Base-by-base conservation (phyloP, 169 alveolate genomes). In the Ichthyophthirius multifiliis region DNA sequence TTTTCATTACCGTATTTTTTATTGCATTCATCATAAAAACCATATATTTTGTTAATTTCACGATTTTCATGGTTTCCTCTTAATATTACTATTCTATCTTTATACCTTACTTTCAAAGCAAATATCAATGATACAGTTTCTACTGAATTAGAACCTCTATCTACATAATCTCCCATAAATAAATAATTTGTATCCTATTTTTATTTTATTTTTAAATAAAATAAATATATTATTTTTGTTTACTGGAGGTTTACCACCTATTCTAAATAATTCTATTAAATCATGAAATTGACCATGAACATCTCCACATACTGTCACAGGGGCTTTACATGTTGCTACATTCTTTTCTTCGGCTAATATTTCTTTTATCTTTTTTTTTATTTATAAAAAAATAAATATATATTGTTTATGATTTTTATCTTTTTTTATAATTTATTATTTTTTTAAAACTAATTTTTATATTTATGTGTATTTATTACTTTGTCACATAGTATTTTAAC, bases 241-340 rank as follows among this genome's bases (percentile, higher is more conserved):
- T 81, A 81, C 89, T 6, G 90, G 88, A 13, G 85, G 79, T 48
- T 83, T 79, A 16, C 93, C 93, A 31, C 94, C 96, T n/a, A 88
- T 86, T 73, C 83, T 89, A 79, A 92, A 92, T 30, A 89, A 77
- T 62, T 90, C 92, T 78, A 88, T 88, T 39, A 92, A 83, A 85
- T 92, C 96, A 75, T 92, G 90, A 87, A 92, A 92, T 74, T 92
- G 88, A 9, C 96, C 96, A 83, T 92, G 96, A n/a, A 92, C 84
- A 83, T 92, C 96, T 44, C 96, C 96, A 71, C 93, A 86, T 18
- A 92, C 89, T 20, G 93, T 92, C 65, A 89, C 87, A 35, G 95
- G 95, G 7, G 92, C 90, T 62, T 85, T 81, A 7, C 84, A 84
- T 34, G 83, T 63, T 10, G 76, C 75, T 35, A 91, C 92, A 65